Base-by-base conservation (phyloP, 2,329 filamentous ascomycete genomes). In the Verticillium longisporum region DNA sequence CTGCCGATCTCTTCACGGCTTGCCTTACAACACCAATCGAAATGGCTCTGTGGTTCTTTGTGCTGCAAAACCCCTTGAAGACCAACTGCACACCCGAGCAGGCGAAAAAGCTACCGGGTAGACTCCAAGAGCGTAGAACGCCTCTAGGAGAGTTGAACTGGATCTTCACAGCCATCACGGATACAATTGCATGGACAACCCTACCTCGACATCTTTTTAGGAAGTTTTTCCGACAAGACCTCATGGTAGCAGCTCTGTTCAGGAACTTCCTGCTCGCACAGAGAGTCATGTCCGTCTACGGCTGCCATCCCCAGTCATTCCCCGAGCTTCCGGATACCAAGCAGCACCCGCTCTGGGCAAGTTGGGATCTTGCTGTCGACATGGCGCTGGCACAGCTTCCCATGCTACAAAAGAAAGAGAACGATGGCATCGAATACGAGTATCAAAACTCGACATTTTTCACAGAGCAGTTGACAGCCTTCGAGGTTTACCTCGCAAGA, bases 111-210 rank as follows among this genome's bases (percentile, higher is more conserved):
- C 89, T 99, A 18, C 93, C 94, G 2, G 95, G 95, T 37, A 88
- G 92, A 64, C 84, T 98, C 53, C 94, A 97, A 71, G 95, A 99
- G 75, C 85, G 95, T 63, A 84, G 95, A 70, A 98, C 95, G 57
- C 95, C 95, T 9, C 83, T 99, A 37, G 95, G 95, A 64, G 95
- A 99, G 76, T 80, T 99, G 14, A 99, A 99, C 71, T 99, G 95
- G 95, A 99, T 99, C 38, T 98, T 99, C 71, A 99, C 95, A 0
- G 95, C 95, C 60, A 98, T 99, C 66, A 99, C 95, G 0, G 95
- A 99, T 72, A 98, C 94, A 1, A 99, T 99, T 69, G 95, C 95
- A 0, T 99, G 95, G 95, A 98, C 96, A 36, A 96, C 92, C 5
- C 78, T 99, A 4, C 91, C 93, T 3, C 89, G 94, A 55, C 86